Conservation (phyloP, 192 early-diverging fungal genomes). For the Backusella tarrabulga region DNA sequence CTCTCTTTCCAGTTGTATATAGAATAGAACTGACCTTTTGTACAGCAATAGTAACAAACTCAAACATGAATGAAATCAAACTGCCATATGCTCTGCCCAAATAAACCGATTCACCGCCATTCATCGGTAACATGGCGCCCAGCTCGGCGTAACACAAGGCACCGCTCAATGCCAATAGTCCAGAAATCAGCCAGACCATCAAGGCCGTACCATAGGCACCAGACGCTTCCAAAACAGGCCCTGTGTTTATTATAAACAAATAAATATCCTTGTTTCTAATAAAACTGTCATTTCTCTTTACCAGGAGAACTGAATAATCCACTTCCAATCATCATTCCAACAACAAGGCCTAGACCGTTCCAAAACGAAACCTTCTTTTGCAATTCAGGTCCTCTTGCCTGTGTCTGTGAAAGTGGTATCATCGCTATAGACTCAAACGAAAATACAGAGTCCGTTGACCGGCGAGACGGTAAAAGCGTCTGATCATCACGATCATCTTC, state of each 20-base stretch:
- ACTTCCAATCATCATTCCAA: slow-evolving; percentile 77
- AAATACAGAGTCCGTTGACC: slow-evolving; percentile 24
- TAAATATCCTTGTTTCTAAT: background rate
- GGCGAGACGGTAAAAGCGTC: slow-evolving; percentile 26
- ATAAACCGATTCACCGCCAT: slow-evolving; percentile 90
- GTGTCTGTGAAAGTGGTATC: slow-evolving; percentile 38
- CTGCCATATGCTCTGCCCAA: slow-evolving; percentile 74
- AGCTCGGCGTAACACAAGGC: slow-evolving; percentile 89
- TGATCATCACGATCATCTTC: slow-evolving; percentile 29
- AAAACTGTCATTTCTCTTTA: background rate
- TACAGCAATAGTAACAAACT: slow-evolving; percentile 59
- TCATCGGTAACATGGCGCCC: slow-evolving; percentile 79
- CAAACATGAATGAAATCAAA: slow-evolving; percentile 72
- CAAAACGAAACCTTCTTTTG: slow-evolving; percentile 58
- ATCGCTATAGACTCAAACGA: slow-evolving; percentile 39
- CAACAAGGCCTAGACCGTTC: slow-evolving; percentile 67
- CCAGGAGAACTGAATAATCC: slow-evolving; percentile 82
- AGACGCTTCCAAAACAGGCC: slow-evolving; percentile 59
- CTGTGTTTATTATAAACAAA: background rate
- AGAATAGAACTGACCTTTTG: slow-evolving; percentile 51
- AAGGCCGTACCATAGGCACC: slow-evolving; percentile 70
- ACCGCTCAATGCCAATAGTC: slow-evolving; percentile 76
- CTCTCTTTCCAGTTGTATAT: background rate
- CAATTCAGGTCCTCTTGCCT: slow-evolving; percentile 40
- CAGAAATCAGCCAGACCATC: slow-evolving; percentile 74